A percentile compares a stretch with the other conserved stretches of the same genome.
Evolutionary conservation across 495 filamentous ascomycete genomes (phyloP).

Genomic region (Annulohypoxylon bovei): DNA sequence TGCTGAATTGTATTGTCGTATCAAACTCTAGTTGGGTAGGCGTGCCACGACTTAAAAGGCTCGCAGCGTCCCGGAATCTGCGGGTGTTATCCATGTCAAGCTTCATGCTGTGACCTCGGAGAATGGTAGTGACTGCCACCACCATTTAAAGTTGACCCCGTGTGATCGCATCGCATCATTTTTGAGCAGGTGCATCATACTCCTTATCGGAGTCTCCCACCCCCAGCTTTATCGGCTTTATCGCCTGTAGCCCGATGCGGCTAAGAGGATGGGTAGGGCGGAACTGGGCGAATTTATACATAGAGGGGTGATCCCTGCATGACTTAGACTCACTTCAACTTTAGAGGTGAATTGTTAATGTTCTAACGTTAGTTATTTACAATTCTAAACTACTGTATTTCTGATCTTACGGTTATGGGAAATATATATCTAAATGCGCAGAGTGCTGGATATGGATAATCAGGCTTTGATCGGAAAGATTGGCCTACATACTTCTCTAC

Average conservation of each 20-base stretch:
- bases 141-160: slow-evolving; percentile 41
- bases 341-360: no score
- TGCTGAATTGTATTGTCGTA: slow-evolving; percentile 5
- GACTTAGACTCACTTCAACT: neutral
- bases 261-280: slow-evolving; percentile 23
- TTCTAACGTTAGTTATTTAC: no score
- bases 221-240: slow-evolving; percentile 29
- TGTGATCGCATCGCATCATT: slow-evolving; percentile 40
- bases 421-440: neutral
- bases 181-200: slow-evolving; percentile 16
- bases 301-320: slow-evolving; percentile 29
- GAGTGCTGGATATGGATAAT: neutral
- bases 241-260: slow-evolving; percentile 17
- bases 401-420: neutral
- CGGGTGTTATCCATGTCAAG: slow-evolving; percentile 39
- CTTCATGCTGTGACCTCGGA: slow-evolving; percentile 12
- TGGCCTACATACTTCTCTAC: slow-evolving; percentile 4
- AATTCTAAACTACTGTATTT: no score
- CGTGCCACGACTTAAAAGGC: slow-evolving; percentile 16
- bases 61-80: slow-evolving; percentile 20
- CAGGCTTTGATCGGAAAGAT: slow-evolving; percentile 8
- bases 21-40: slow-evolving; percentile 31
- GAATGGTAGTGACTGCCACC: neutral
- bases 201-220: slow-evolving; percentile 37
- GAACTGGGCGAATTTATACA: neutral